Conservation (phyloP, 2,329 filamentous ascomycete genomes). For the Paraphaeosphaeria sporulosa region DNA sequence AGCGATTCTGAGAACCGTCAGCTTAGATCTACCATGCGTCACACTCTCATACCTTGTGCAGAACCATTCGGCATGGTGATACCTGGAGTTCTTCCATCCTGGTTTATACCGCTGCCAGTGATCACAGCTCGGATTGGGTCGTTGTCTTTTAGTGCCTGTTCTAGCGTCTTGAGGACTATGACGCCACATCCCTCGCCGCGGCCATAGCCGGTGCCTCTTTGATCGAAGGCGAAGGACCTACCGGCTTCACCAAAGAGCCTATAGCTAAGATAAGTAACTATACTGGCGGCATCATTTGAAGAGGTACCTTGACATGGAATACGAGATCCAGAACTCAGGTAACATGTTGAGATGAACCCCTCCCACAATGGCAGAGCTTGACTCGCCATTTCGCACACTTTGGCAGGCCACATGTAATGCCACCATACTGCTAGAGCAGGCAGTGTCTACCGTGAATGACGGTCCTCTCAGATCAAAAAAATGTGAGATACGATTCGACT, state of each 20-base stretch:
- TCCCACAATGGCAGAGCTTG: slow-evolving; percentile 34
- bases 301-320: slow-evolving; percentile 28
- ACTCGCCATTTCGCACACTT: slow-evolving; percentile 34
- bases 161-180: slow-evolving; percentile 65
- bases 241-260: slow-evolving; percentile 40
- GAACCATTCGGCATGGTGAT: slow-evolving; percentile 66
- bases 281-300: background rate
- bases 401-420: slow-evolving; percentile 41
- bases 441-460: slow-evolving; percentile 42
- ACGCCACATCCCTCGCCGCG: slow-evolving; percentile 69
- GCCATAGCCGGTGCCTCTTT: slow-evolving; percentile 67
- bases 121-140: slow-evolving; percentile 60
- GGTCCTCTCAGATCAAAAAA: slow-evolving; percentile 43
- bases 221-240: slow-evolving; percentile 52
- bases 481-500: slow-evolving; percentile 40
- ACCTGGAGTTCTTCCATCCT: slow-evolving; percentile 64
- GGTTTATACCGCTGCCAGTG: slow-evolving; percentile 50
- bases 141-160: slow-evolving; percentile 64
- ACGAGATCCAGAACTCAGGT: slow-evolving; percentile 35
- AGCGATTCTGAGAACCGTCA: slow-evolving; percentile 23
- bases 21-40: background rate
- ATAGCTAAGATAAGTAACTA: slow-evolving; percentile 15
- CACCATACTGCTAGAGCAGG: slow-evolving; percentile 39
- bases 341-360: slow-evolving; percentile 32
- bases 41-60: slow-evolving; percentile 47